phyloP scores from a whole-genome alignment of 2,329 filamentous ascomycete species.

The Cytospora piceicola region DNA sequence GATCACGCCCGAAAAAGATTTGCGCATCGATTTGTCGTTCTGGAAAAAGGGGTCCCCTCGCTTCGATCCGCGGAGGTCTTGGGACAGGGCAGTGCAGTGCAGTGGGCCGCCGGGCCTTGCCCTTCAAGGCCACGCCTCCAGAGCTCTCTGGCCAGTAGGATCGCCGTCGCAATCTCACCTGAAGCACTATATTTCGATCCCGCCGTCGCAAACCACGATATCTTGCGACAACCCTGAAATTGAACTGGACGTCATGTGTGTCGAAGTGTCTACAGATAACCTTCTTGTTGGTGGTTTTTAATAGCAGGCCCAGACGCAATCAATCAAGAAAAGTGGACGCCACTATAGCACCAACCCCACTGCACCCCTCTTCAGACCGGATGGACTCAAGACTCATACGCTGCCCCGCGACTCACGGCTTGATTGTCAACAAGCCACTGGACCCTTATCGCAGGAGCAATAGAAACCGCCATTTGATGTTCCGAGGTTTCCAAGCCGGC shows the following conservation, averaged over 20 bases:
- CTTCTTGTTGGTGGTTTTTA: neutral
- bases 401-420: slow-evolving; percentile 3
- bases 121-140: slow-evolving; percentile 25
- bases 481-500: neutral
- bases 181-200: slow-evolving; percentile 36
- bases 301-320: slow-evolving; percentile 7
- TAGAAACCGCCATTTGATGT: neutral
- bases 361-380: slow-evolving; percentile 16
- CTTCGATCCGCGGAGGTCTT: slow-evolving; percentile 13
- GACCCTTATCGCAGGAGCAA: neutral
- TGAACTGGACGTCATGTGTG: neutral
- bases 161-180: slow-evolving; percentile 33
- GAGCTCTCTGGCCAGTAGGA: slow-evolving; percentile 34
- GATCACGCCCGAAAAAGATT: neutral
- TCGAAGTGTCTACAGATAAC: slow-evolving; percentile 1
- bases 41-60: slow-evolving; percentile 16
- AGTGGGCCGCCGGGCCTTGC: slow-evolving; percentile 16
- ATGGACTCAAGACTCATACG: slow-evolving; percentile 18
- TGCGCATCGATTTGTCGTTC: slow-evolving; percentile 19
- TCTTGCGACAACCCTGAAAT: neutral
- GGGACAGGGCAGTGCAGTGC: slow-evolving; percentile 23
- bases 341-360: slow-evolving; percentile 16
- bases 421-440: slow-evolving; percentile 5
- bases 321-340: slow-evolving; percentile 23
- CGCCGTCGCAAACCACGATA: neutral